Conservation (phyloP, 768 basidiomycete genomes). For the Phlebiopsis flavidoalba region DNA sequence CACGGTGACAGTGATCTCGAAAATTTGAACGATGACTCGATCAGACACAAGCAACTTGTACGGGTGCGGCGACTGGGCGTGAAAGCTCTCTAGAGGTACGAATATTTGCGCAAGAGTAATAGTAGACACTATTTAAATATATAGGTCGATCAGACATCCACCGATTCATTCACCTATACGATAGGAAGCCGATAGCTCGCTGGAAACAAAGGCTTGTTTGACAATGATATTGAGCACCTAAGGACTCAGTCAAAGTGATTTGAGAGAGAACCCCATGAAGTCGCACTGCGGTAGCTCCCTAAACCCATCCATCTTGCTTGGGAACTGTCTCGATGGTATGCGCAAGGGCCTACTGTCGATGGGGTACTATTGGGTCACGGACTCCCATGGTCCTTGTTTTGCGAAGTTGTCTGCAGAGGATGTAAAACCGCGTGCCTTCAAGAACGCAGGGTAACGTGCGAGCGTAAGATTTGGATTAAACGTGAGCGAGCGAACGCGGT, state of each 20-base stretch:
- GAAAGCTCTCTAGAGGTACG: no score
- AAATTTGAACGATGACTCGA: no score
- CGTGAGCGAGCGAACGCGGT: slow-evolving; percentile 40
- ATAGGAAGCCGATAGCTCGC: no score
- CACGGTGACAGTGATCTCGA: no score
- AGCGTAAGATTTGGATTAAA: no score
- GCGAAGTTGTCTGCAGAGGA: slow-evolving; percentile 27
- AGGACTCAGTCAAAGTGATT: slow-evolving; percentile 1
- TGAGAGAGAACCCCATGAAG: slow-evolving; percentile 20
- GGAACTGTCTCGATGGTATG: slow-evolving; percentile 26
- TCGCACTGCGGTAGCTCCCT: slow-evolving; percentile 35
- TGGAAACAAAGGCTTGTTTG: no score
- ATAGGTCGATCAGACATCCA: no score
- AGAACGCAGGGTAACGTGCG: slow-evolving; percentile 36
- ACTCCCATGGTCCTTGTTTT: slow-evolving; percentile 29
- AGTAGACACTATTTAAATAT: no score
- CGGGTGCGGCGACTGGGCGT: no score
- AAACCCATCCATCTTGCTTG: slow-evolving; percentile 28
- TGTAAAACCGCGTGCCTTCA: slow-evolving; percentile 37
- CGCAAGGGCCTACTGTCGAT: slow-evolving; percentile 25
- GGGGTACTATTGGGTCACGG: slow-evolving; percentile 23
- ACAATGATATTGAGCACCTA: no score
- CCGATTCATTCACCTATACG: no score
- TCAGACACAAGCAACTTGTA: no score
- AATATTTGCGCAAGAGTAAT: not conserved